Conservation (phyloP, 805 yeast genomes). For the Pichia insulana region DNA sequence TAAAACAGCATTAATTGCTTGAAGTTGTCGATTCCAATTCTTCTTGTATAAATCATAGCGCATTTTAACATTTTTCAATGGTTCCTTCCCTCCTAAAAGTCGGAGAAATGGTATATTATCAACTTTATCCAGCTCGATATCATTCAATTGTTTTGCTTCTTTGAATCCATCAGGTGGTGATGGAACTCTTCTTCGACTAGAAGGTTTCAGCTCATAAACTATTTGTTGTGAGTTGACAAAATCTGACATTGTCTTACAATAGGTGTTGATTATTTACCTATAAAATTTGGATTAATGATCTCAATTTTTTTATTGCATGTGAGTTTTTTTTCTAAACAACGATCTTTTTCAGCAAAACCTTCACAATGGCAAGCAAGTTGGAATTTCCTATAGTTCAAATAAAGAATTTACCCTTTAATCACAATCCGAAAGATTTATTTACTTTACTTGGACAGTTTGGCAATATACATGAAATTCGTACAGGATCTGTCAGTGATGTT, state of each 20-base stretch:
- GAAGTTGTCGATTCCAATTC: constrained; percentile 30
- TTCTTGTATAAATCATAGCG: constrained; percentile 36
- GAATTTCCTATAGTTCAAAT: constrained; percentile 36
- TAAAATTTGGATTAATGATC: too few relatives aligned
- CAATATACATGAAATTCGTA: constrained; percentile 44
- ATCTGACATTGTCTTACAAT: constrained; percentile 10
- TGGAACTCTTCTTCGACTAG: not conserved
- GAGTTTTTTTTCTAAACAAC: too few relatives aligned
- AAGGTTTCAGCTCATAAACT: constrained; percentile 21
- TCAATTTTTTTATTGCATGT: too few relatives aligned
- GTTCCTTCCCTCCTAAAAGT: constrained; percentile 37
- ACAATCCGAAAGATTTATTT: constrained; percentile 38
- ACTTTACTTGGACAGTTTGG: constrained; percentile 49
- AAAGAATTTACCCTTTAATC: constrained; percentile 49
- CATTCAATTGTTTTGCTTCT: constrained; percentile 4
- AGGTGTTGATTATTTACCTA: not conserved
- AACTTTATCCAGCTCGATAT: not conserved
- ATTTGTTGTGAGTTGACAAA: constrained; percentile 27
- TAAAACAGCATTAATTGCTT: constrained; percentile 23
- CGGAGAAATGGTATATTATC: constrained; percentile 32
- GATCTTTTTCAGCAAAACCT: too few relatives aligned
- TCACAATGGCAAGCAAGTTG: not conserved
- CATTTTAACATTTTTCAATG: constrained; percentile 26
- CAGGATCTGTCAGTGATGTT: constrained; percentile 25
- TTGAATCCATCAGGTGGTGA: constrained; percentile 4